Percentiles rank a stretch among this genome's conserved stretches.
Evolutionary conservation across 2,329 filamentous ascomycete genomes (phyloP).

Genomic region (Cladosporium sp.): DNA sequence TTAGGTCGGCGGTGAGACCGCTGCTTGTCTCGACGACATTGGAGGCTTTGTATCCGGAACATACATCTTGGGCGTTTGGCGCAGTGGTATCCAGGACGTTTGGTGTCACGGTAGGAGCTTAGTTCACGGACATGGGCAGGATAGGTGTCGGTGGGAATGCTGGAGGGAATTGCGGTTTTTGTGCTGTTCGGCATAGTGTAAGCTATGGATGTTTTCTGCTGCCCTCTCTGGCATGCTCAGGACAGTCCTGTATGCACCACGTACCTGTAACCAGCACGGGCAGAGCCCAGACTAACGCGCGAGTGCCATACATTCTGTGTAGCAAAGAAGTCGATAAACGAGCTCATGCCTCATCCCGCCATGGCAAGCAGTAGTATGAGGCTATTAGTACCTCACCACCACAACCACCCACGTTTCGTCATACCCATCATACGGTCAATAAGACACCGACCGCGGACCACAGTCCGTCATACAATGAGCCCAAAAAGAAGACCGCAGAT

Average conservation of each 20-base stretch:
- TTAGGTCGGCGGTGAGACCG: constrained; percentile 33
- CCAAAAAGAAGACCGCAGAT: not conserved
- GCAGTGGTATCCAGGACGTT: constrained; percentile 30
- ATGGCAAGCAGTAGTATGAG: not conserved
- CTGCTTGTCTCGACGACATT: constrained; percentile 28
- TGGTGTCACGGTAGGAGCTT: constrained; percentile 31
- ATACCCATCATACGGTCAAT: not conserved
- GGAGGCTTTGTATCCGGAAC: constrained; percentile 35
- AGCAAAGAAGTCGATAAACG: not conserved
- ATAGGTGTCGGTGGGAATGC: constrained; percentile 32
- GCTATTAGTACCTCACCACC: not conserved
- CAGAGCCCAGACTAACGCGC: not conserved
- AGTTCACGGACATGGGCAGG: constrained; percentile 25
- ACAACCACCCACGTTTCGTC: not conserved
- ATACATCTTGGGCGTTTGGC: constrained; percentile 31
- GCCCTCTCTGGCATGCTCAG: not conserved
- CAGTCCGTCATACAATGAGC: not conserved
- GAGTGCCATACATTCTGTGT: not conserved
- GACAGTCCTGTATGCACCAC: not conserved
- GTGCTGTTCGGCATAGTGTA: constrained; percentile 16
- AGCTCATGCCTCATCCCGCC: not conserved
- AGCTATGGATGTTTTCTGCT: not conserved
- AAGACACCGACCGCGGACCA: not conserved
- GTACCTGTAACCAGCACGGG: constrained; percentile 4
- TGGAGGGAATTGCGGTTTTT: constrained; percentile 31